Conservation (phyloP, 768 basidiomycete genomes). For the Phaeolepiota aurea region DNA sequence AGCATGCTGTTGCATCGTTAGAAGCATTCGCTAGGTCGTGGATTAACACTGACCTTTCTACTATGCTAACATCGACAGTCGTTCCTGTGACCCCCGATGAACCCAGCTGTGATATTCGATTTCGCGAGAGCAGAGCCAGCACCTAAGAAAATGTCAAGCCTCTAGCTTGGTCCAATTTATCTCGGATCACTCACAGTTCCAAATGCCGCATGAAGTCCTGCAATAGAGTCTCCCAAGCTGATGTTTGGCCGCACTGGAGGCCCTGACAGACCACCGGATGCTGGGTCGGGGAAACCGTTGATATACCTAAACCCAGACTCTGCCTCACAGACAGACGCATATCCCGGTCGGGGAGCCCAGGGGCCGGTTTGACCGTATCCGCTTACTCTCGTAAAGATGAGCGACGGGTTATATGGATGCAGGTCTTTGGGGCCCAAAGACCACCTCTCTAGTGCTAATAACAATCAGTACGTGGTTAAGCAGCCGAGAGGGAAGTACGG, state of each 20-base stretch:
- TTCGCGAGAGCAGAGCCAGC: constrained; percentile 43
- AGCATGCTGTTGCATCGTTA: constrained; percentile 41
- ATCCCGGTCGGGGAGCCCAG: constrained; percentile 63
- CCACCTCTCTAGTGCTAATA: constrained; percentile 63
- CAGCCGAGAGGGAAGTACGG: constrained; percentile 13
- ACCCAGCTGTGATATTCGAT: constrained; percentile 27
- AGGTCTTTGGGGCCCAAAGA: constrained; percentile 48
- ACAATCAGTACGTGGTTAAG: not conserved
- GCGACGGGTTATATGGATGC: constrained; percentile 69
- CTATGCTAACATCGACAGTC: constrained; percentile 69
- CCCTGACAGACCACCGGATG: constrained; percentile 44
- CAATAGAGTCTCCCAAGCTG: constrained; percentile 64
- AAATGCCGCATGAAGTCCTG: constrained; percentile 66
- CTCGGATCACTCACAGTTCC: constrained; percentile 43
- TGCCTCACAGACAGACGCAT: constrained; percentile 69
- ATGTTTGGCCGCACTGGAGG: constrained; percentile 67
- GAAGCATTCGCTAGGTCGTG: not conserved
- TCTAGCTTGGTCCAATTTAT: not conserved
- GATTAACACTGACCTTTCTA: constrained; percentile 43
- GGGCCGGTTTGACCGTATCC: constrained; percentile 73
- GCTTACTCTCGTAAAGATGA: constrained; percentile 86
- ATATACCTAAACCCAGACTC: constrained; percentile 70
- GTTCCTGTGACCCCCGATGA: constrained; percentile 26
- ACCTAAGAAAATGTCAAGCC: constrained; percentile 27
- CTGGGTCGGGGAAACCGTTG: constrained; percentile 53